Evolutionary conservation across 2,329 filamentous ascomycete species (phyloP), one percentile per base, ranked within the genome.

Genomic region (Didymella exigua): DNA sequence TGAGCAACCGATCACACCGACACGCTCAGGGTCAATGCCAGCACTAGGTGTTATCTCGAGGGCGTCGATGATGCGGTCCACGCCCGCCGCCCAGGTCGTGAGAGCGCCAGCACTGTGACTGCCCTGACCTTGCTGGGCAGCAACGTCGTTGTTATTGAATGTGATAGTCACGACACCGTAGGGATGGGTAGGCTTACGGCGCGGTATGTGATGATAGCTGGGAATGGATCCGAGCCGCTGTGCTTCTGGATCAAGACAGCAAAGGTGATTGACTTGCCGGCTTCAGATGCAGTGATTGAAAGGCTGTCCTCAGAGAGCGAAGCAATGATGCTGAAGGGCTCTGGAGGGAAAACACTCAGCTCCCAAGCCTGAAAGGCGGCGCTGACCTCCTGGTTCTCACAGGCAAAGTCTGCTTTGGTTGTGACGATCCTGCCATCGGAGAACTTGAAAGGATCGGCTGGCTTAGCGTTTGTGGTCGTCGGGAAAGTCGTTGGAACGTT

Each of bases 11-110:
- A 84, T 87, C 2, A 86, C 84, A 42, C 82, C 85, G 11, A 76
- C 49, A 21, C 67, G 68, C 55, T 67, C 69, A 21, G 73, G 59
- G 54, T 76, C 68, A 67, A 87, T 85, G 11, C 65, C 64, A 36
- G 67, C 63, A 33, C 76, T 76, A 1, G 78, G 76, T 19, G 77
- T 78, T 8, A 62, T 69, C 75, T 86, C 84, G 31, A 87, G 76
- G 14, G 79, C 83, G 67, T 87, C 84, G 44, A 87, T 80, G 60
- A 87, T 78, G 46, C 84, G 82, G 63, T 81, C 81, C 2, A 86
- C 82, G 51, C 82, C 85, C 84, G 84, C 87, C 8, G 84, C 82
- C 85, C 85, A 87, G 23, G 85, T 84, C 5, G 81, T 85, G 58
- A 85, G 72, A 6, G 84, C 84, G 46, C 83, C 82, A 13, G 84